A percentile compares a stretch with the other conserved stretches of the same genome.
Conservation (phyloP, 163 green algal genomes). For the Scenedesmus sp. region DNA sequence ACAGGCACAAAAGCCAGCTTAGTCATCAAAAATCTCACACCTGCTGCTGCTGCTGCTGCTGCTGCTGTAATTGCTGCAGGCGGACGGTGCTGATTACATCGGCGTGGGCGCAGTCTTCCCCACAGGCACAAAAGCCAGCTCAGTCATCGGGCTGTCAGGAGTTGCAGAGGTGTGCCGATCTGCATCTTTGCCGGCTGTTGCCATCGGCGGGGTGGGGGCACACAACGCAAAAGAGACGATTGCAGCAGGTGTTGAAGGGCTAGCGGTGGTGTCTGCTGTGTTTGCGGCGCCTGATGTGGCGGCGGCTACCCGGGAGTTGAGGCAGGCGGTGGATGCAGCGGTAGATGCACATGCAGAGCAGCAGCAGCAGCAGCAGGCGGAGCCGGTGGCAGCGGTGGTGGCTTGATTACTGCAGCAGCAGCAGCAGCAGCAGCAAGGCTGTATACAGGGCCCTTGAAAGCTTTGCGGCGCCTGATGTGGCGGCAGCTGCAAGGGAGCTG, state of each 20-base stretch:
- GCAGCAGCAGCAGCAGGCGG: slow-evolving; percentile 21
- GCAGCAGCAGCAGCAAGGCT: too few species aligned
- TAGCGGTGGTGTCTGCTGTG: slow-evolving; percentile 89
- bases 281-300: slow-evolving; percentile 75
- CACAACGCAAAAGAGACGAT: slow-evolving; percentile 68
- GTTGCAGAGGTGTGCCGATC: slow-evolving; percentile 75
- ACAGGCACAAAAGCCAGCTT: slow-evolving; percentile 89
- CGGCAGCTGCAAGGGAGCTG: neutral
- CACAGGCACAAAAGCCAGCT: slow-evolving; percentile 90
- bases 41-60: neutral
- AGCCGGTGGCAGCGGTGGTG: neutral
- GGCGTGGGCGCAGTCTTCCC: slow-evolving; percentile 84
- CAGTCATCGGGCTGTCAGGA: slow-evolving; percentile 84
- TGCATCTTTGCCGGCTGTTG: slow-evolving; percentile 85
- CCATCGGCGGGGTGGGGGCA: slow-evolving; percentile 91
- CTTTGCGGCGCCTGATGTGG: neutral
- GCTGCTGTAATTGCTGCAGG: slow-evolving; percentile 7
- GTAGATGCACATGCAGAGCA: slow-evolving; percentile 69
- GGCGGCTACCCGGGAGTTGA: slow-evolving; percentile 57
- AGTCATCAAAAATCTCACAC: slow-evolving; percentile 73
- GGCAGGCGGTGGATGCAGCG: slow-evolving; percentile 68
- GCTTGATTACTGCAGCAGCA: neutral
- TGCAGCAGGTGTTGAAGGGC: slow-evolving; percentile 58
- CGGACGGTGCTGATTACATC: slow-evolving; percentile 93
- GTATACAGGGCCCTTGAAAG: too few species aligned